Conservation (phyloP, 345 rosid genomes). For the Aquilaria sinensis region DNA sequence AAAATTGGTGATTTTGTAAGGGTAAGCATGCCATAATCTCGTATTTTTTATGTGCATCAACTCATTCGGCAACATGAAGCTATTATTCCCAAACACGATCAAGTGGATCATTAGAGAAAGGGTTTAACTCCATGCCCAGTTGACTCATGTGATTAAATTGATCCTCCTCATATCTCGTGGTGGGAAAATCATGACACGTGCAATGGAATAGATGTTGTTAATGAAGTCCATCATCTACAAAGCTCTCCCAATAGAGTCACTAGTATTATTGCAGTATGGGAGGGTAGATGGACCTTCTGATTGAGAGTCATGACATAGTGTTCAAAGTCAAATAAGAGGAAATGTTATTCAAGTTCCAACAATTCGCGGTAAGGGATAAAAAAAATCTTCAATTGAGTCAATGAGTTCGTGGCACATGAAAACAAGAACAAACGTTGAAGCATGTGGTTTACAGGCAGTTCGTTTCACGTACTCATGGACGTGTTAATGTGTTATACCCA, state of each 20-base stretch:
- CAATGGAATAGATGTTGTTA: conserved; percentile 67
- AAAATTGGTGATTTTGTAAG: conserved; percentile 54
- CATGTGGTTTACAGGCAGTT: conserved; percentile 37
- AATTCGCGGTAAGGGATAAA: conserved; percentile 78
- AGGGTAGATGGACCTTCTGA: conserved; percentile 56
- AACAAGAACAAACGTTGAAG: conserved; percentile 54
- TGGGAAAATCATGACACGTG: conserved; percentile 62
- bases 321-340: conserved; percentile 72
- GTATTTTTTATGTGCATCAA: conserved; percentile 84
- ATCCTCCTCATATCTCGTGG: conserved; percentile 47
- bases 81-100: conserved; percentile 53
- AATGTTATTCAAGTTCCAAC: conserved; percentile 71
- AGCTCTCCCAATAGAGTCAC: conserved; percentile 73
- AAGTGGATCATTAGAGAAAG: conserved; percentile 77
- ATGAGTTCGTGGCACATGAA: conserved; percentile 74
- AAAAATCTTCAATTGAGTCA: conserved; percentile 54
- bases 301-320: conserved; percentile 78
- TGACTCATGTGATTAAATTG: conserved; percentile 76
- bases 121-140: conserved; percentile 37
- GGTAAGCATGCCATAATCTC: conserved; percentile 78
- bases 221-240: conserved; percentile 80
- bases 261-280: conserved; percentile 66
- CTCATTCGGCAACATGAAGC: conserved; percentile 71
- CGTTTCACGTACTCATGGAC: too few relatives aligned
- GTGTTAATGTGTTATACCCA: too few relatives aligned